These are phyloP conservation scores for Hortaea sp. DNA, from an alignment of 2,329 filamentous ascomycete species.

Conservation along the genomic window DNA sequence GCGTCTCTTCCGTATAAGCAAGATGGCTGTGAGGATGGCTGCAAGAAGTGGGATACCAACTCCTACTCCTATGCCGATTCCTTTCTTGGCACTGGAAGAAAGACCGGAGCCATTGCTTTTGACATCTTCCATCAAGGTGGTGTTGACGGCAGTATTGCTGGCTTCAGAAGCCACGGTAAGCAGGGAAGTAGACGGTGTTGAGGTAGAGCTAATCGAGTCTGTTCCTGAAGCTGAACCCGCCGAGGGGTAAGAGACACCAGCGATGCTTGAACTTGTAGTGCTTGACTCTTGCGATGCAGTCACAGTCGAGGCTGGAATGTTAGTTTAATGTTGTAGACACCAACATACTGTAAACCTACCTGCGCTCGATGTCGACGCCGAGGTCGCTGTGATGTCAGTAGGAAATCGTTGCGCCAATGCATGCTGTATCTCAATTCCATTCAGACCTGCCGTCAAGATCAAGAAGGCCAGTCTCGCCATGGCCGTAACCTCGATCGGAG, in stretches of 20 bases:
- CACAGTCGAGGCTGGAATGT: too few species aligned
- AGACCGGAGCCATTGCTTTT: neutral
- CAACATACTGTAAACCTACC: too few species aligned
- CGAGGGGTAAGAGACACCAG: neutral
- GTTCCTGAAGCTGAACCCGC: neutral
- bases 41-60: conserved; percentile 5
- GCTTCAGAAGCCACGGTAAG: neutral
- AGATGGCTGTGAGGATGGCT: neutral
- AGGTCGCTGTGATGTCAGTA: too few species aligned
- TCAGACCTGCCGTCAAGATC: too few species aligned
- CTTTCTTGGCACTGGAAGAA: conserved; percentile 2
- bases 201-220: neutral
- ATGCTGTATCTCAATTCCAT: too few species aligned
- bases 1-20: conserved; percentile 1
- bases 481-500: too few species aligned
- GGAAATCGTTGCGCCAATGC: too few species aligned
- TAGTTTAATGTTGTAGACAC: too few species aligned
- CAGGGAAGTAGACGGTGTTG: neutral
- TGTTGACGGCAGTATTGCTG: neutral
- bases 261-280: too few species aligned
- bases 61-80: conserved; percentile 7
- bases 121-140: neutral
- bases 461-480: too few species aligned
- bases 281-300: too few species aligned
- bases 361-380: too few species aligned